Base-by-base conservation (phyloP, 2,329 filamentous ascomycete species). In the Xylaria multiplex region DNA sequence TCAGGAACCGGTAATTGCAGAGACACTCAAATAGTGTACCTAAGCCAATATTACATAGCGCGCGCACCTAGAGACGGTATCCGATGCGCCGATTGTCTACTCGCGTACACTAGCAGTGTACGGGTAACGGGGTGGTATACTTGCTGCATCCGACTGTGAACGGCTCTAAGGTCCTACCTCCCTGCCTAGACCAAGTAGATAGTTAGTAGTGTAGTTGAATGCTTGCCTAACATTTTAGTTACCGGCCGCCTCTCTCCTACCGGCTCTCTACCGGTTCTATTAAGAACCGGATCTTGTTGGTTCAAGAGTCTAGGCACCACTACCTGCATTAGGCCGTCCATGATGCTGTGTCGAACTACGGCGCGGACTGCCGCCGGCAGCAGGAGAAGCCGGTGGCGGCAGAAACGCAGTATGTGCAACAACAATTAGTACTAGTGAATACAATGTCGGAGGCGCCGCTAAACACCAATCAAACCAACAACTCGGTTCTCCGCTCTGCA, bases 371-470 rank as follows among this genome's bases (percentile, higher is more conserved):
- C 65, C 67, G 65, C 53, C 69, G 64, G 65, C 63, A 69, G 60
- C 62, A 52, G 45, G 61, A 66, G 58, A 52, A 70, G 64, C 70
- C 62, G 62, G 64, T 57, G 65, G 65, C 61, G 61, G 65, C 65
- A 64, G 60, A 61, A 57, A 45, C 57, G 43, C 43, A 46, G 27
- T 58, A 52, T 22, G n/a, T 40, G 40, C 27, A 27, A 45, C 27
- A 27, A 27, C 27, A 27, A 27, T 27, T 27, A 27, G 27, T 27
- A 27, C 27, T 27, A 27, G 27, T 27, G 30, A 9, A 57, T 37
- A 42, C 9, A 22, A 8, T 43, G 14, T 30, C 53, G 53, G 37
- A 30, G 53, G 53, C 53, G 22, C 37, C 8, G 43, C 62, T 53
- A 37, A 30, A 60, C 59, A 55, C 60, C 62, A 69, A 59, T 62